Base-by-base conservation (phyloP, 176 grass and related monocot species). In the Triticum dicoccoides region DNA sequence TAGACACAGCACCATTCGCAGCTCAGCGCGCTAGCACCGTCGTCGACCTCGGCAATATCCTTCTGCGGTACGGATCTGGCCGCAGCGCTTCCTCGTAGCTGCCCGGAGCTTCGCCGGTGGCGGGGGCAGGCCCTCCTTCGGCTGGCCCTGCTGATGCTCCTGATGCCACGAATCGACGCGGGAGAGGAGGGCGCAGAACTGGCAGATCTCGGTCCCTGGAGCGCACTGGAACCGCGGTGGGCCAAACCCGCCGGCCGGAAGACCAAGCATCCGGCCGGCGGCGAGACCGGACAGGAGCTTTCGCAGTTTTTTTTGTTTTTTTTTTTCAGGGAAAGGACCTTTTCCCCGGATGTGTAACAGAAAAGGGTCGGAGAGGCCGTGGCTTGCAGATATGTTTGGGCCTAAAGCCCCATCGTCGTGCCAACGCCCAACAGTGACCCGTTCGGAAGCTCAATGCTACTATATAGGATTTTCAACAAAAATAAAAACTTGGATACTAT, bases 51-150 rank as follows among this genome's bases (percentile, higher is more conserved):
- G 49, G 85, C 12, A 41, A 11, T 2, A 5, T 47, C 77, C 29
- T 98, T 98, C 79, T 90, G 88, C 84, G 94, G 89, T 70, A 18
- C 91, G 75, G 86, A 94, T 92, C 91, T 94, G 96, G 18, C 79
- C 79, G 62, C 93, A 98, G 29, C 83, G 86, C 88, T 89, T 96
- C 90, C 88, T 86, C 90, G 87, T 89, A 33, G 82, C 72, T 5
- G 58, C 81, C 8, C 78, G 61, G 17, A 91, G 90, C 68, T 91
- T 93, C 38, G 79, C 82, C 0, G 79, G 73, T 0, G 84, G 79
- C 59, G 67, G 33, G 69, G 65, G 20, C 4, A 32, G 65, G 33
- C 3, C 58, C 66, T 21, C 11, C 21, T 73, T 69, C 33, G 11
- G n/a, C 70, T 44, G 42, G 42, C 39, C 42, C 42, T 34, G 13